Evolutionary conservation across 148 eudicot genomes (phyloP).

Genomic region (Vaccinium darrowii): DNA sequence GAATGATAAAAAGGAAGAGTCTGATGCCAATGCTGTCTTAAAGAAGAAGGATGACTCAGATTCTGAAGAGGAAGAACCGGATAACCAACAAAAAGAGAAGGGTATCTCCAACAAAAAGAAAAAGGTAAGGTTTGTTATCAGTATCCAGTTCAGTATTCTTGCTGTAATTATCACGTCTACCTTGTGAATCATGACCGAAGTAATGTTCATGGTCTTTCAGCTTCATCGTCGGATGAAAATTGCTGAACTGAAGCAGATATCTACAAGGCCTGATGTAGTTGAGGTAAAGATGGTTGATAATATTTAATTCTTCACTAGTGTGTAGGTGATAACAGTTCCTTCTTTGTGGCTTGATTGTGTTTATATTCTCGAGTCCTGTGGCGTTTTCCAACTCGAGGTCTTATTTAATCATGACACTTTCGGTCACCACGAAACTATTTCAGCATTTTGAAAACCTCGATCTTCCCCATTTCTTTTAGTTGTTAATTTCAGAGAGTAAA

Average conservation of each 20-base stretch:
- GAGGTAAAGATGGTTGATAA: constrained; percentile 46
- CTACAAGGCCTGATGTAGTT: constrained; percentile 88
- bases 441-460: not conserved
- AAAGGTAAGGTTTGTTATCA: constrained; percentile 48
- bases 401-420: not conserved
- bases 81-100: constrained; percentile 69
- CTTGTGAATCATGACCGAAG: not conserved
- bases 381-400: not conserved
- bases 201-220: constrained; percentile 33
- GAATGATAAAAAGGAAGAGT: constrained; percentile 64
- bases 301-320: not conserved
- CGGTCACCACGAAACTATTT: not conserved
- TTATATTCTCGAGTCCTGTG: not conserved
- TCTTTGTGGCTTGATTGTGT: not conserved
- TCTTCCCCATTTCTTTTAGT: not conserved
- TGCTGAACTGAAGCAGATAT: constrained; percentile 88
- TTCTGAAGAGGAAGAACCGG: constrained; percentile 97
- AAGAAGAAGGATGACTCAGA: constrained; percentile 87
- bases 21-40: constrained; percentile 44
- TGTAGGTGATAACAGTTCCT: not conserved
- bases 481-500: not conserved
- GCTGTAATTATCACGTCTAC: not conserved
- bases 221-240: constrained; percentile 93
- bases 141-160: not conserved
- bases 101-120: constrained; percentile 91